These are phyloP conservation scores for Pichia occidentalis DNA, from an alignment of 805 yeast genomes.

Conservation along the genomic window DNA sequence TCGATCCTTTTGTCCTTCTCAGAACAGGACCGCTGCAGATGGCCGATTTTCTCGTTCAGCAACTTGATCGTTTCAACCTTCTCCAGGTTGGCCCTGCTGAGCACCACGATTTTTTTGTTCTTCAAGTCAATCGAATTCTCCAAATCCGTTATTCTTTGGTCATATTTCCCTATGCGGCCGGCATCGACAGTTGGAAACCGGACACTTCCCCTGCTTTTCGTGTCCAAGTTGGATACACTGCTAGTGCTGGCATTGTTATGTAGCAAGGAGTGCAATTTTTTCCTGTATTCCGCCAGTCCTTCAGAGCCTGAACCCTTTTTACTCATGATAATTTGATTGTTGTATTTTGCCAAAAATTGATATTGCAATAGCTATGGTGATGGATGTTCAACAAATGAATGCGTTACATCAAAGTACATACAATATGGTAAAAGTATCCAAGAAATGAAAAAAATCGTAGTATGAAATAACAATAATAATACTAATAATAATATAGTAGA, in stretches of 20 bases:
- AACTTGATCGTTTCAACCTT: neutral
- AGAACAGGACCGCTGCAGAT: neutral
- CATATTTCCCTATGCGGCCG: too few species aligned
- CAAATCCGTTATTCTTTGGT: conserved; percentile 6
- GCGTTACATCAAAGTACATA: too few species aligned
- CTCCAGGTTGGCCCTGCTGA: conserved; percentile 3
- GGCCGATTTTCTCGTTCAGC: neutral
- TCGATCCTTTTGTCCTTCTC: conserved; percentile 2
- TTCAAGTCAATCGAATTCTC: conserved; percentile 7
- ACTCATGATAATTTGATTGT: too few species aligned
- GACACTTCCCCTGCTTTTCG: neutral
- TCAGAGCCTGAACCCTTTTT: too few species aligned
- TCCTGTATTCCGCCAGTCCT: conserved; percentile 4
- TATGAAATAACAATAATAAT: too few species aligned
- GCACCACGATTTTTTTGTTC: conserved; percentile 8
- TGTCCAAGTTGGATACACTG: neutral
- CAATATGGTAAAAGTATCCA: too few species aligned
- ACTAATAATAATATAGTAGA: too few species aligned
- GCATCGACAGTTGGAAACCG: too few species aligned
- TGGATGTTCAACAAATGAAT: too few species aligned
- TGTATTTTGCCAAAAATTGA: too few species aligned
- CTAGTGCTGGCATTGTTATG: neutral
- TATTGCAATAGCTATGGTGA: too few species aligned
- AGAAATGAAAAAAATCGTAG: too few species aligned
- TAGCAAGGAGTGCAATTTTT: conserved; percentile 4